Conservation (phyloP, 2,329 filamentous ascomycete genomes). For the Penicillium brasilianum region DNA sequence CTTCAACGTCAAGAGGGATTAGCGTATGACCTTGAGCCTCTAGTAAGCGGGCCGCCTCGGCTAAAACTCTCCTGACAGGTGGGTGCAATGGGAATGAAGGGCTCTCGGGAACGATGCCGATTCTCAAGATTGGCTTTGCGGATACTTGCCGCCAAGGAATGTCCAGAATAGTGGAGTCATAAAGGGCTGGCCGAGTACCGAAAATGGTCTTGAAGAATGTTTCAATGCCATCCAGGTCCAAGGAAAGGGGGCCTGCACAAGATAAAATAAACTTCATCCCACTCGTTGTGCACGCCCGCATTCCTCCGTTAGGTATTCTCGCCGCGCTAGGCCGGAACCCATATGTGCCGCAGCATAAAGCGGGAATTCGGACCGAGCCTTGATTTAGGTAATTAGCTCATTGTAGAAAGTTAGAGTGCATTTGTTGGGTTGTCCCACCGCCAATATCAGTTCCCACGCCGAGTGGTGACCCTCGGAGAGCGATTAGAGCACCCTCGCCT, state of each 20-base stretch:
- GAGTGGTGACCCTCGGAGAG: slow-evolving; percentile 63
- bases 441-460: slow-evolving; percentile 70
- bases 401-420: background rate
- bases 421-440: slow-evolving; percentile 12
- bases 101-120: slow-evolving; percentile 56
- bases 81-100: slow-evolving; percentile 56
- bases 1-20: slow-evolving; percentile 34
- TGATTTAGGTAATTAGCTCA: slow-evolving; percentile 6
- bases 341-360: slow-evolving; percentile 38
- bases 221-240: slow-evolving; percentile 27
- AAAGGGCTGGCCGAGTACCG: slow-evolving; percentile 19
- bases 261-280: slow-evolving; percentile 31
- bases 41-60: slow-evolving; percentile 46
- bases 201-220: slow-evolving; percentile 23
- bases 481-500: slow-evolving; percentile 65
- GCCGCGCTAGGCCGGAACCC: slow-evolving; percentile 39
- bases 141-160: slow-evolving; percentile 28
- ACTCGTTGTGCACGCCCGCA: slow-evolving; percentile 23
- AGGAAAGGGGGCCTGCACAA: slow-evolving; percentile 27
- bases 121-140: slow-evolving; percentile 39
- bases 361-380: slow-evolving; percentile 41
- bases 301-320: slow-evolving; percentile 32
- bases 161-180: slow-evolving; percentile 29
- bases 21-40: slow-evolving; percentile 52
- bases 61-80: slow-evolving; percentile 52